A percentile compares a stretch with the other conserved stretches of the same genome.
Evolutionary conservation across 352 stramenopile species (phyloP).

Genomic region (Globisporangium iwayamae): DNA sequence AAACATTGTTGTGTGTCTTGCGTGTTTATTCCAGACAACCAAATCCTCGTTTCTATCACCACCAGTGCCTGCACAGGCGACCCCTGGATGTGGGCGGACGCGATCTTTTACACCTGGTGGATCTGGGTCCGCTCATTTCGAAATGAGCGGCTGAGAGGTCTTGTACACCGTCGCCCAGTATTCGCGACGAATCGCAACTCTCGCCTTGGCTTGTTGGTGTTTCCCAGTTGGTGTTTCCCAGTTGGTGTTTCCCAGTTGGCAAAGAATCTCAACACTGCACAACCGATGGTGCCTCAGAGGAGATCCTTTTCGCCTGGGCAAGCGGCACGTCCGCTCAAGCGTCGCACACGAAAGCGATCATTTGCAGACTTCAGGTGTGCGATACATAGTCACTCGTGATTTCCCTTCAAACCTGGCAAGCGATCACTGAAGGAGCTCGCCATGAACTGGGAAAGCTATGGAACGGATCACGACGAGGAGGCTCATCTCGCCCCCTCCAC

Average conservation of each 20-base stretch:
- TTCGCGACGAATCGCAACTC: background rate
- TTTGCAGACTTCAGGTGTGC: background rate
- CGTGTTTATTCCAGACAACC: background rate
- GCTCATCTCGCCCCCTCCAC: conserved; percentile 5
- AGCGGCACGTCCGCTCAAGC: background rate
- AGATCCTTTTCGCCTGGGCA: background rate
- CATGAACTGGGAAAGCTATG: conserved; percentile 21
- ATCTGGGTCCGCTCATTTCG: conserved; percentile 2
- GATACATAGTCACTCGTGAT: background rate
- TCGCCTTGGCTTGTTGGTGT: no score
- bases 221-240: background rate
- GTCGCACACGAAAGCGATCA: background rate
- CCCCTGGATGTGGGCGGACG: background rate
- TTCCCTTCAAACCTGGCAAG: conserved; percentile 1
- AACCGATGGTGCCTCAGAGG: background rate
- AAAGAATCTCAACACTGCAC: background rate
- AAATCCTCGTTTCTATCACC: background rate
- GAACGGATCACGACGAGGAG: conserved; percentile 13
- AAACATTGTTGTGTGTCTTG: background rate
- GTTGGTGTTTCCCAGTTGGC: background rate
- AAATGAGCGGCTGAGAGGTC: conserved; percentile 8
- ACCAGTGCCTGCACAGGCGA: background rate
- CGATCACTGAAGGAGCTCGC: background rate
- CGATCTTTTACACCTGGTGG: background rate
- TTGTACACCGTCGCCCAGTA: background rate